phyloP scores from a whole-genome alignment of 768 basidiomycete species.

The Collybia mongolica region DNA sequence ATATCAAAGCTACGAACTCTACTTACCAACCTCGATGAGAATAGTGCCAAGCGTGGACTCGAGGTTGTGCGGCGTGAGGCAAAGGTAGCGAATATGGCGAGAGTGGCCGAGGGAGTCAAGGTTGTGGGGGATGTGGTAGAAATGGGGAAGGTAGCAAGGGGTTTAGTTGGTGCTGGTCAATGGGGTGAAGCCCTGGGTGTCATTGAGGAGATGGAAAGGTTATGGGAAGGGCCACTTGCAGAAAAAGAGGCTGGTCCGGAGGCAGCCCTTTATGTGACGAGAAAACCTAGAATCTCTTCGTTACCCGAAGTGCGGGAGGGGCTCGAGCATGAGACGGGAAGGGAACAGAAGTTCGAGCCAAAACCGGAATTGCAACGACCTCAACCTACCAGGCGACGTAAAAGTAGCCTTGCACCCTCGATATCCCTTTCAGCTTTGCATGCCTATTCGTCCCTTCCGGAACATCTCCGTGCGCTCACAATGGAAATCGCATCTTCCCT shows the following conservation, averaged over 20 bases:
- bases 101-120: constrained; percentile 60
- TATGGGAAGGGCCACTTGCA: constrained; percentile 42
- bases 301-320: constrained; percentile 1
- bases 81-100: constrained; percentile 57
- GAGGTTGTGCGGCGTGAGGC: constrained; percentile 66
- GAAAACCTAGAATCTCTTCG: background rate
- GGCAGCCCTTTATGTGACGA: background rate
- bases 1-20: constrained; percentile 71
- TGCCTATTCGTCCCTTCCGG: constrained; percentile 75
- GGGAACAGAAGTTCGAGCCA: constrained; percentile 3
- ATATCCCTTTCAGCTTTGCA: constrained; percentile 66
- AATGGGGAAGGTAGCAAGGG: constrained; percentile 67
- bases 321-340: background rate
- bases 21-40: constrained; percentile 73
- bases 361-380: constrained; percentile 11
- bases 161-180: constrained; percentile 80
- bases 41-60: constrained; percentile 77
- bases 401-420: constrained; percentile 20
- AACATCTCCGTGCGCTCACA: constrained; percentile 67
- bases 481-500: constrained; percentile 76
- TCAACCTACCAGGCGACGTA: constrained; percentile 15
- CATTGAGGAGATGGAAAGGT: constrained; percentile 61
- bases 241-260: constrained; percentile 5
- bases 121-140: constrained; percentile 74
- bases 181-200: constrained; percentile 84